These are phyloP conservation scores for Phaeophleospora eucalypticola DNA, from an alignment of 2,329 filamentous ascomycete species.

Conservation along the genomic window DNA sequence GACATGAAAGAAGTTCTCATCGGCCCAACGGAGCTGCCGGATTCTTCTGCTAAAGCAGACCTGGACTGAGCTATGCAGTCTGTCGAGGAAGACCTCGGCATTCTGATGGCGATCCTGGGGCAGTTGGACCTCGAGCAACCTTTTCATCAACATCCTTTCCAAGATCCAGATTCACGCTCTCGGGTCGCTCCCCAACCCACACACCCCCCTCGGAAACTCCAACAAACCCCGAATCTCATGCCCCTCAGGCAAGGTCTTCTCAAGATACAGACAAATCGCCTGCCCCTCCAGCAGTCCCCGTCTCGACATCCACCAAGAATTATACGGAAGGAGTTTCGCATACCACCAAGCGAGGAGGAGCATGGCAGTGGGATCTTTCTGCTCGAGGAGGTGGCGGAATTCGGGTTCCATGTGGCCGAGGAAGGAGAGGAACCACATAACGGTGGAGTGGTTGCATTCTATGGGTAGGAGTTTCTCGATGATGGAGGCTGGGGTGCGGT, in stretches of 20 bases:
- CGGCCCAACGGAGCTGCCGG: too few species aligned
- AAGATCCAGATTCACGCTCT: background rate
- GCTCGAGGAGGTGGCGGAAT: conserved; percentile 45
- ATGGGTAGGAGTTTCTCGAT: conserved; percentile 38
- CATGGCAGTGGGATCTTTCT: conserved; percentile 52
- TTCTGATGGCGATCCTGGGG: background rate
- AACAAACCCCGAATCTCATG: conserved; percentile 11
- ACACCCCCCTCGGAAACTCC: conserved; percentile 13
- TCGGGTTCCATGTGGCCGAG: conserved; percentile 42
- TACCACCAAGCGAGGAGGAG: conserved; percentile 57
- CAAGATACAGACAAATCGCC: conserved; percentile 46
- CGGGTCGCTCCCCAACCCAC: background rate
- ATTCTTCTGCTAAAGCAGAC: too few species aligned
- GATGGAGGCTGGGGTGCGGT: conserved; percentile 26
- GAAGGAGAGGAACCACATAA: conserved; percentile 48
- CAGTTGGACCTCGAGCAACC: background rate
- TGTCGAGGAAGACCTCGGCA: too few species aligned
- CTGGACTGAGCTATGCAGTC: too few species aligned
- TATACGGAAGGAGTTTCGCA: conserved; percentile 42
- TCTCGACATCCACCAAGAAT: conserved; percentile 48
- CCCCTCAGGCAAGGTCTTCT: conserved; percentile 14
- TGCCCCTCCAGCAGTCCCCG: conserved; percentile 48
- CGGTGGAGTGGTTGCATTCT: conserved; percentile 38
- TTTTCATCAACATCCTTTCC: too few species aligned
- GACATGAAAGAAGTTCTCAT: too few species aligned